These are phyloP conservation scores for Boeremia exigua DNA, from an alignment of 2,329 filamentous ascomycete species.

Conservation along the genomic window DNA sequence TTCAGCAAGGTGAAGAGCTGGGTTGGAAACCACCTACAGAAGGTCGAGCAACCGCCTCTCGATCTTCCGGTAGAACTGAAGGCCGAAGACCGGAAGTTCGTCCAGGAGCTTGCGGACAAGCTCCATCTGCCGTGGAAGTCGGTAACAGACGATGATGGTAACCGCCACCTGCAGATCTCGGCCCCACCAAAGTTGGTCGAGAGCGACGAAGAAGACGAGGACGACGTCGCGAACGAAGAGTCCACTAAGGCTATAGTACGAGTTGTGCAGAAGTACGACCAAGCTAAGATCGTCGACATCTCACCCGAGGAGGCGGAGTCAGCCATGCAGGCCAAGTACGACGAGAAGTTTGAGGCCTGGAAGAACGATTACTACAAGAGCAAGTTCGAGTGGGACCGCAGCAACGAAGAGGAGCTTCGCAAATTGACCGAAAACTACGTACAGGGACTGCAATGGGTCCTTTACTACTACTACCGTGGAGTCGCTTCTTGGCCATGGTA, in stretches of 20 bases:
- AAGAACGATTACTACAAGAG: slow-evolving; percentile 91
- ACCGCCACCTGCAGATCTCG: slow-evolving; percentile 69
- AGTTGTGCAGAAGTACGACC: slow-evolving; percentile 89
- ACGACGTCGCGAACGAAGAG: slow-evolving; percentile 79
- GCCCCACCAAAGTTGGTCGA: slow-evolving; percentile 60
- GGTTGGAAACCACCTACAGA: slow-evolving; percentile 69
- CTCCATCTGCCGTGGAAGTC: slow-evolving; percentile 71
- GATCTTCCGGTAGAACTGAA: slow-evolving; percentile 76
- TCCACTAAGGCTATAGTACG: slow-evolving; percentile 81
- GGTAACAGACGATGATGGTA: slow-evolving; percentile 67
- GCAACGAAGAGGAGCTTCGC: slow-evolving; percentile 79
- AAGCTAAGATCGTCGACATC: slow-evolving; percentile 81
- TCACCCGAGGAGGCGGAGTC: slow-evolving; percentile 79
- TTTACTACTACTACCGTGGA: slow-evolving; percentile 97
- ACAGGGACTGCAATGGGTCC: slow-evolving; percentile 95
- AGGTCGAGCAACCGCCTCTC: slow-evolving; percentile 58
- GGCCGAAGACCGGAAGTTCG: slow-evolving; percentile 89
- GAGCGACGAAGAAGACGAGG: slow-evolving; percentile 65
- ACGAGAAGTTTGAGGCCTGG: slow-evolving; percentile 89
- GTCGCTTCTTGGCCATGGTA: slow-evolving; percentile 99
- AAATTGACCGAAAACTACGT: slow-evolving; percentile 95
- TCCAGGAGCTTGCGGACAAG: slow-evolving; percentile 80
- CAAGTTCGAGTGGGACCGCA: slow-evolving; percentile 89
- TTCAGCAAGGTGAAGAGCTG: slow-evolving; percentile 85
- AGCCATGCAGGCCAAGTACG: slow-evolving; percentile 82